Percentiles rank a stretch among this genome's conserved stretches.
Evolutionary conservation across 192 early-diverging fungal genomes (phyloP).

Genomic region (Podila verticillata): DNA sequence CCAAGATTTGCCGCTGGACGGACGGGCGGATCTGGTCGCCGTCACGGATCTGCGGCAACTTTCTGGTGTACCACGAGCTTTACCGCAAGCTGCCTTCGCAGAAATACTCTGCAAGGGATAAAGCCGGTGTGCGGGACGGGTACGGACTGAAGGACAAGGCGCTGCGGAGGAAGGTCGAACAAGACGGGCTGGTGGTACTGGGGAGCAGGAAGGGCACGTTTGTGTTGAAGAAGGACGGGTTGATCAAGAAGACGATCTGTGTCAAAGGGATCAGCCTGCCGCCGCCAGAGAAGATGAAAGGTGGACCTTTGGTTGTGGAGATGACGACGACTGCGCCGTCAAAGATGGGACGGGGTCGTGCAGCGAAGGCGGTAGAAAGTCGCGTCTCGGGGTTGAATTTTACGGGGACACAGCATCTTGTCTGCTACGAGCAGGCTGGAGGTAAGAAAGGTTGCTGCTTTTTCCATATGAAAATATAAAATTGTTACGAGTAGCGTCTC

Average conservation of each 20-base stretch:
- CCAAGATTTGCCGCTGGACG: conserved; percentile 54
- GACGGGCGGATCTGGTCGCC: conserved; percentile 55
- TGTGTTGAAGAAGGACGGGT: conserved; percentile 47
- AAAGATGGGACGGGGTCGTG: not conserved
- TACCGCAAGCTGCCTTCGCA: conserved; percentile 27
- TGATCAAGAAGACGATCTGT: conserved; percentile 53
- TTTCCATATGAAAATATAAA: not conserved
- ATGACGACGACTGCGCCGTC: not conserved
- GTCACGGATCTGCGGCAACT: conserved; percentile 48
- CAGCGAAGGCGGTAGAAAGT: not conserved
- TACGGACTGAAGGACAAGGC: conserved; percentile 26
- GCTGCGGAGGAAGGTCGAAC: conserved; percentile 23
- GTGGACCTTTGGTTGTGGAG: not conserved
- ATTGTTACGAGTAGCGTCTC: no score
- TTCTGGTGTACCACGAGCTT: conserved; percentile 51
- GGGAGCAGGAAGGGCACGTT: conserved; percentile 51
- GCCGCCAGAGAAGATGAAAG: not conserved
- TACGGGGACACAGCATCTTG: conserved; percentile 20
- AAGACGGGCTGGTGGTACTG: conserved; percentile 34
- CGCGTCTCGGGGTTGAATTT: not conserved
- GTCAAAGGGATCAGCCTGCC: conserved; percentile 19
- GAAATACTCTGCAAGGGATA: conserved; percentile 27
- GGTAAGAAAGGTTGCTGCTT: not conserved
- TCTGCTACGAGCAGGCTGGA: conserved; percentile 35
- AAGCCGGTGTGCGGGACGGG: conserved; percentile 24